These are phyloP conservation scores for Metschnikowia santaceciliae DNA, from an alignment of 805 yeast species.

Conservation along the genomic window DNA sequence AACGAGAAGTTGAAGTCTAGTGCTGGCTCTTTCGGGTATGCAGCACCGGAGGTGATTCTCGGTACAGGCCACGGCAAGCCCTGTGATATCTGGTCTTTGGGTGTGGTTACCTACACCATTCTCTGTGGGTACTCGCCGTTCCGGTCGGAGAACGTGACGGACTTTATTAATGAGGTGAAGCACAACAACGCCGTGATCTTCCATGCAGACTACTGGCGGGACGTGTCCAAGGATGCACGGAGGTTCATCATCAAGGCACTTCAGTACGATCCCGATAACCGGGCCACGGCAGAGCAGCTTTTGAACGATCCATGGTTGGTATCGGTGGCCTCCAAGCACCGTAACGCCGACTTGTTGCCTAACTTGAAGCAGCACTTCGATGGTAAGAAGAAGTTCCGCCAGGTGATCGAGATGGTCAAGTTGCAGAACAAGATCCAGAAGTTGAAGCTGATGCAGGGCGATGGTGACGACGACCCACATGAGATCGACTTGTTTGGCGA, in stretches of 20 bases:
- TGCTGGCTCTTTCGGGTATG: slow-evolving; percentile 94
- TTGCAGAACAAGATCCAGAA: slow-evolving; percentile 75
- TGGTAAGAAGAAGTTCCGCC: slow-evolving; percentile 78
- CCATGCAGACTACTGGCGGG: slow-evolving; percentile 83
- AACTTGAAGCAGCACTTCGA: slow-evolving; percentile 74
- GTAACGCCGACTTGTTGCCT: slow-evolving; percentile 71
- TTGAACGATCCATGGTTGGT: slow-evolving; percentile 70
- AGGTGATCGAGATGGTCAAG: slow-evolving; percentile 80
- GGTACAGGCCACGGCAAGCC: slow-evolving; percentile 90
- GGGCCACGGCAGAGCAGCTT: slow-evolving; percentile 67
- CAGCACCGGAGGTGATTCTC: slow-evolving; percentile 89
- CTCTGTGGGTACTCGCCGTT: slow-evolving; percentile 93
- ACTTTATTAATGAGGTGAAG: slow-evolving; percentile 75
- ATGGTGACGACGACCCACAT: slow-evolving; percentile 46
- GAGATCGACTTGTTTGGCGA: slow-evolving; percentile 44
- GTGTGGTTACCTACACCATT: slow-evolving; percentile 86
- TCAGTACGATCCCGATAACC: slow-evolving; percentile 57
- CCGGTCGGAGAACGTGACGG: slow-evolving; percentile 75
- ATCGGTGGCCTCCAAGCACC: slow-evolving; percentile 44
- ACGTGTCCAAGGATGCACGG: slow-evolving; percentile 76
- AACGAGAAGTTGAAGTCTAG: slow-evolving; percentile 62
- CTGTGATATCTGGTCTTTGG: slow-evolving; percentile 94
- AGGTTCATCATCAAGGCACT: slow-evolving; percentile 69
- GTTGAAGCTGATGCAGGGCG: slow-evolving; percentile 58
- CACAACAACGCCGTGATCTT: slow-evolving; percentile 74